phyloP scores from a whole-genome alignment of 306 rosid species.

The Glycine tomentella region DNA sequence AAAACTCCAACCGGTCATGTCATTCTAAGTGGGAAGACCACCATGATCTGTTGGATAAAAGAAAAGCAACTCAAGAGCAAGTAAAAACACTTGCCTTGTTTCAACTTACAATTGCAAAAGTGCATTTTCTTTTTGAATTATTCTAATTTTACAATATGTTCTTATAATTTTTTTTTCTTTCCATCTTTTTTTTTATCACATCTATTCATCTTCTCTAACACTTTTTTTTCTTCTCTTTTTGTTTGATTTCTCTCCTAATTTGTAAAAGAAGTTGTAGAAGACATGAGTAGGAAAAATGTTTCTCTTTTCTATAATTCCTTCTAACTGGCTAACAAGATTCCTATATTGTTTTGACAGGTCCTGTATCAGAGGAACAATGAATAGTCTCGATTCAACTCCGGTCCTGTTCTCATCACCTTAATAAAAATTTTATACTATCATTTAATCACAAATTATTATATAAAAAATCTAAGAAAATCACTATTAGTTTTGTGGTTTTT shows the following conservation, averaged over 20 bases:
- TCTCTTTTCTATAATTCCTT: neutral
- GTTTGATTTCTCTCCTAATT: neutral
- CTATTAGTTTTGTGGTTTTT: too few relatives aligned
- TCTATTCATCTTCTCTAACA: neutral
- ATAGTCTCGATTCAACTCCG: neutral
- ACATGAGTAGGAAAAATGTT: neutral
- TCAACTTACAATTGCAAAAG: slow-evolving; percentile 14
- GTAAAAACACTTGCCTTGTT: neutral
- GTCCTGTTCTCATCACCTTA: neutral
- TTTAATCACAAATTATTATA: too few relatives aligned
- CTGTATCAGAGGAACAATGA: slow-evolving; percentile 3
- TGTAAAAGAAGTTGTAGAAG: neutral
- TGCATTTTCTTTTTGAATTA: neutral
- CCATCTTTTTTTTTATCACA: neutral
- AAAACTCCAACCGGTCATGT: slow-evolving; percentile 14
- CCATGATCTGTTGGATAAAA: slow-evolving; percentile 34
- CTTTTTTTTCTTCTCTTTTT: neutral
- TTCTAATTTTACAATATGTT: neutral
- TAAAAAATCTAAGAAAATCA: too few relatives aligned
- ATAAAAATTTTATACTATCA: too few relatives aligned
- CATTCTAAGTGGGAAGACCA: slow-evolving; percentile 34
- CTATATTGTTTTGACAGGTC: neutral
- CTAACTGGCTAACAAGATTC: slow-evolving; percentile 11
- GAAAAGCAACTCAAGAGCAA: neutral
- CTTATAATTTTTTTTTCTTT: neutral